Evolutionary conservation across 495 filamentous ascomycete species (phyloP).

Genomic region (Penicillium samsonianum): DNA sequence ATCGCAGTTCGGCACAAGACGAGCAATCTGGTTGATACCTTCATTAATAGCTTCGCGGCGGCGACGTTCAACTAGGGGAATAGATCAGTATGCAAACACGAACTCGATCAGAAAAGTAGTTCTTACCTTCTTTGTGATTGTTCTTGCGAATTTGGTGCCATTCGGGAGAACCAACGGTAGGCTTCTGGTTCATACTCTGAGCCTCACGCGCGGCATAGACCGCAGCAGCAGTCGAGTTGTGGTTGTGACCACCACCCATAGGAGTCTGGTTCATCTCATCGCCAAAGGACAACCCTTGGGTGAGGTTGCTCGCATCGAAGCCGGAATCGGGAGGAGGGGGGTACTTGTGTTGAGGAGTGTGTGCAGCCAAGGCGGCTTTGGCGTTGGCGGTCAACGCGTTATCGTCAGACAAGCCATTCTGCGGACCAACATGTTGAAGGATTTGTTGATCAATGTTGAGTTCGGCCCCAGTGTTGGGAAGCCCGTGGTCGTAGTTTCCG

Average conservation of each 20-base stretch:
- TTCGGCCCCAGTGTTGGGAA: conserved; percentile 40
- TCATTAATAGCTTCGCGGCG: conserved; percentile 99
- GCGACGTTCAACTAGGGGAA: conserved; percentile 79
- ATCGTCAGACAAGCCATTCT: conserved; percentile 51
- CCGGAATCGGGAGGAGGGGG: conserved; percentile 43
- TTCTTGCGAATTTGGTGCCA: conserved; percentile 98
- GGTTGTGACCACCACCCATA: conserved; percentile 40
- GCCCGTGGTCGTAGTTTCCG: conserved; percentile 43
- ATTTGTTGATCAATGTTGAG: conserved; percentile 53
- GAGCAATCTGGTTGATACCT: conserved; percentile 96
- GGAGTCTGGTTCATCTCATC: conserved; percentile 47
- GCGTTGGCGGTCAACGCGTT: conserved; percentile 50
- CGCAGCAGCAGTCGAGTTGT: conserved; percentile 51
- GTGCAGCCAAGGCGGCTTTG: conserved; percentile 49
- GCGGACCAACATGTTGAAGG: conserved; percentile 49
- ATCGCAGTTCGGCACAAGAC: conserved; percentile 96
- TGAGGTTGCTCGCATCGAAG: conserved; percentile 46
- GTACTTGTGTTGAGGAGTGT: conserved; percentile 48
- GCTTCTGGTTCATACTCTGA: conserved; percentile 62
- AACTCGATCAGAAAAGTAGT: conserved; percentile 2
- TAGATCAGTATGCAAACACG: conserved; percentile 14
- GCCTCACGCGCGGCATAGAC: conserved; percentile 51
- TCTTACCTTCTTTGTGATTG: conserved; percentile 96
- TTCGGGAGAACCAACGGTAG: conserved; percentile 90
- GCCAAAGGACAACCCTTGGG: conserved; percentile 44